Base-by-base conservation (phyloP, 345 rosid genomes). In the Melaleuca alternifolia region DNA sequence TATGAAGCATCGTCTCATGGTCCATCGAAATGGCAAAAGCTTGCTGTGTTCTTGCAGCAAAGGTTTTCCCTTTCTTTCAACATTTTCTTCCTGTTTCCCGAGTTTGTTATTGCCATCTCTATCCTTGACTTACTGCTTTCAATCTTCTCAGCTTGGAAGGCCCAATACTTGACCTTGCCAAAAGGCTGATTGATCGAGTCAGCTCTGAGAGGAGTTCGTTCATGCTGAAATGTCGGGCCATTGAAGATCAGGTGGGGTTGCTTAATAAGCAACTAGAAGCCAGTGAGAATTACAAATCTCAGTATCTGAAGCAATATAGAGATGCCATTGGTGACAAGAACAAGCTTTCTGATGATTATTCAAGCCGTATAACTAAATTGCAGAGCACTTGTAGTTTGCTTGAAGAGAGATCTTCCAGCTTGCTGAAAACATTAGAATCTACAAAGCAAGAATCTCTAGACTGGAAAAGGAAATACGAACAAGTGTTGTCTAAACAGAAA, bases 281-380 rank as follows among this genome's bases (percentile, higher is more conserved):
- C 89, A 96, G 96, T 56, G 98, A 97, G 92, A 93, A 88, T 85
- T 93, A 93, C 84, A 96, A 94, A 89, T 93, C 96, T 85, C 96
- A 96, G 85, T 96, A 95, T 90, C 93, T 94, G 90, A 94, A 92
- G 91, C 98, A 99, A 56, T 97, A 93, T 91, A 97, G 95, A 87
- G 99, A 95, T 90, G 97, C 99, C 86, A 96, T 94, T 91, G 94
- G 90, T 86, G 99, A 97, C 88, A 97, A 97, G 91, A 97, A 92
- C 93, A 95, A 92, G 90, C 93, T 97, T 86, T 93, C 96, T 82
- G 98, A 97, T 92, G 96, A 93, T 61, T 97, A 96, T 85, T 89
- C 91, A 54, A 92, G 87, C 82, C 96, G 97, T 54, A 94, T 97
- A 87, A 90, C 91, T 85, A 96, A 95, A 89, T 54, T 95, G 90